Conservation (phyloP, 345 rosid genomes). For the Populus simonii region DNA sequence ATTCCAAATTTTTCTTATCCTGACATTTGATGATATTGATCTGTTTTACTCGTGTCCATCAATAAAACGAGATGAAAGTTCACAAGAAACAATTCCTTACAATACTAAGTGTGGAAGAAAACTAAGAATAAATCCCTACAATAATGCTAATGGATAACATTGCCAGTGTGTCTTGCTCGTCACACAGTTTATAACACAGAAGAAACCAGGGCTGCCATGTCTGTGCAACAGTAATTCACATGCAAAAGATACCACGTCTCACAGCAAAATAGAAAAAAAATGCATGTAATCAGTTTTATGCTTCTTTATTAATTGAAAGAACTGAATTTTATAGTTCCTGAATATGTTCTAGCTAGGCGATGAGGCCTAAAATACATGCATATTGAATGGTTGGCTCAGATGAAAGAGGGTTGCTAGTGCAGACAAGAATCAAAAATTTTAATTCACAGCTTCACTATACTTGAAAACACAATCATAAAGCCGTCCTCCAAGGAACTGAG, state of each 20-base stretch:
- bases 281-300: not conserved
- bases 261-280: not conserved
- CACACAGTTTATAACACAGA: not conserved
- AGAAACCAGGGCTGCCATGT: not conserved
- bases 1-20: not conserved
- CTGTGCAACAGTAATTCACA: not conserved
- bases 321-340: not conserved
- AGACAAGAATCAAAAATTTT: constrained; percentile 7
- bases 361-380: constrained; percentile 10
- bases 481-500: constrained; percentile 96
- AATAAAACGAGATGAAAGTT: constrained; percentile 11
- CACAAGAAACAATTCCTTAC: not conserved
- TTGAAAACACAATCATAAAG: constrained; percentile 96
- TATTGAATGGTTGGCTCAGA: not conserved
- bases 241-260: not conserved
- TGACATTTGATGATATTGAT: not conserved
- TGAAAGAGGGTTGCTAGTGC: not conserved
- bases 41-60: not conserved
- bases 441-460: constrained; percentile 61
- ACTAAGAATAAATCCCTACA: no score
- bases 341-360: not conserved
- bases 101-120: not conserved
- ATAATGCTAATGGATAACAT: no score
- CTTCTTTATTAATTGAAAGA: constrained; percentile 6
- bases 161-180: not conserved